Conservation (phyloP, 257 asterid genomes). For the Paulownia fortunei region DNA sequence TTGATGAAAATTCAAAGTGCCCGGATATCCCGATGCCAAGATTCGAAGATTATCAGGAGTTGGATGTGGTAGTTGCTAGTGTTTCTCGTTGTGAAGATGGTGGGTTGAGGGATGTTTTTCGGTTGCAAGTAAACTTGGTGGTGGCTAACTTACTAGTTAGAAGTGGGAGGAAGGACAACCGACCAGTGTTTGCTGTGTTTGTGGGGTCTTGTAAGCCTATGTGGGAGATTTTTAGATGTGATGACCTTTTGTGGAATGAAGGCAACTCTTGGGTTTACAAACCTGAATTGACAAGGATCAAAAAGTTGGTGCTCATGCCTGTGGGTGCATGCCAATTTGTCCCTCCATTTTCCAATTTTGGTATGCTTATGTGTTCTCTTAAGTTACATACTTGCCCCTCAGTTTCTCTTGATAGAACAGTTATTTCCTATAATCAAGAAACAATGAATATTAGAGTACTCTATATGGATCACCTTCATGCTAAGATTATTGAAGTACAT, state of each 20-base stretch:
- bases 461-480: too few species aligned
- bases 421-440: too few species aligned
- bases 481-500: too few species aligned
- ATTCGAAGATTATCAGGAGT: constrained; percentile 47
- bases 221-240: constrained; percentile 82
- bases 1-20: constrained; percentile 57
- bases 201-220: constrained; percentile 64
- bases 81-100: constrained; percentile 38
- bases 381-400: background rate
- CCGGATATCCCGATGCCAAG: constrained; percentile 77
- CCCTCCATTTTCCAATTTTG: constrained; percentile 45
- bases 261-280: constrained; percentile 59
- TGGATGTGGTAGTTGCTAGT: constrained; percentile 68
- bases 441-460: too few species aligned
- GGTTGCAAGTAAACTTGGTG: constrained; percentile 78
- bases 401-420: too few species aligned
- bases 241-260: constrained; percentile 68
- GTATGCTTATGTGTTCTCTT: constrained; percentile 25
- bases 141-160: constrained; percentile 70
- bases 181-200: constrained; percentile 55
- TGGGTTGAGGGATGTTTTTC: constrained; percentile 56
- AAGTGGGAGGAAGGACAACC: constrained; percentile 42
- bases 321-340: constrained; percentile 75
- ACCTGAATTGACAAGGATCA: constrained; percentile 58
- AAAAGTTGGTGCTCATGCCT: constrained; percentile 63